Evolutionary conservation across 352 stramenopile genomes (phyloP).

Genomic region (Salisapilia sapeloensis): DNA sequence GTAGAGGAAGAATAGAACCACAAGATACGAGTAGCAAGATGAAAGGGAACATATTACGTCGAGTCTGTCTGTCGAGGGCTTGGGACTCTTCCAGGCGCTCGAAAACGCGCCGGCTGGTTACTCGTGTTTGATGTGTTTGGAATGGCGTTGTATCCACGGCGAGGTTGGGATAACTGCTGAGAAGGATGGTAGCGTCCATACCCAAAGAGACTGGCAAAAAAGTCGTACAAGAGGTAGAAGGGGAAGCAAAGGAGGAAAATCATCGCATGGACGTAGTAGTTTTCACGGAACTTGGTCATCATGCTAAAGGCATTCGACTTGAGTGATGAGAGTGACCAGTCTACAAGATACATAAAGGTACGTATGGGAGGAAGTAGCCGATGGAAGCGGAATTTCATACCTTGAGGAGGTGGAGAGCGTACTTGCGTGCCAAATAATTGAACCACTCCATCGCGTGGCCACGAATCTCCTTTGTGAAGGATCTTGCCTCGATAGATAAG

Average conservation of each 20-base stretch:
- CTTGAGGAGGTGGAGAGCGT: no score
- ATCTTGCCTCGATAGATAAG: conserved; percentile 68
- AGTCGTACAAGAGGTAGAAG: conserved; percentile 40
- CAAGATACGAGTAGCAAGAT: conserved; percentile 1
- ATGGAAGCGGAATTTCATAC: no score
- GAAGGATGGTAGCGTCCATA: conserved; percentile 1
- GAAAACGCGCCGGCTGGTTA: conserved; percentile 27
- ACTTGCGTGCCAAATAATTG: conserved; percentile 66
- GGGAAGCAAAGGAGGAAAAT: conserved; percentile 64
- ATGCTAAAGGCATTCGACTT: no score
- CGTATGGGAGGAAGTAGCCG: no score
- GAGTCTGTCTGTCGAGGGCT: conserved; percentile 22
- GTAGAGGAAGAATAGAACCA: conserved; percentile 1
- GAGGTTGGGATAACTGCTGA: conserved; percentile 1
- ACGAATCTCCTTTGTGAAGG: conserved; percentile 68
- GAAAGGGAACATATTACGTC: conserved; percentile 7
- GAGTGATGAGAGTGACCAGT: no score
- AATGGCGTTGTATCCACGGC: conserved; percentile 4
- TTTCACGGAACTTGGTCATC: no score
- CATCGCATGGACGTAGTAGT: neutral
- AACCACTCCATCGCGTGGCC: conserved; percentile 54
- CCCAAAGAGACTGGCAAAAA: conserved; percentile 49
- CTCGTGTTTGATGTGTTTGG: conserved; percentile 1
- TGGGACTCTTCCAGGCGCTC: conserved; percentile 30
- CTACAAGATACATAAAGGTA: no score